Base-by-base conservation (phyloP, 306 rosid genomes). In the Cucumis melo region DNA sequence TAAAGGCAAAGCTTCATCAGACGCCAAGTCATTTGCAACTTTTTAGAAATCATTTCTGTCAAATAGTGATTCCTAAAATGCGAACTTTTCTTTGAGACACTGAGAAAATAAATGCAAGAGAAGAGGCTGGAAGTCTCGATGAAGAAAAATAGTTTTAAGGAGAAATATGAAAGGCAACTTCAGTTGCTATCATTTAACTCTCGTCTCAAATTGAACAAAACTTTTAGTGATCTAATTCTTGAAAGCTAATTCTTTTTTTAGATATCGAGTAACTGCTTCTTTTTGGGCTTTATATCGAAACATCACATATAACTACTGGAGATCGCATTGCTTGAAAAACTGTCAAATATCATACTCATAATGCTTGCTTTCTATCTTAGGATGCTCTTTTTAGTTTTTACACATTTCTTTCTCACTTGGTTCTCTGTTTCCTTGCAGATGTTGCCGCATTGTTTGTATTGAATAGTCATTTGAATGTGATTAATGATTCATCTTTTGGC, bases 401-500 rank as follows among this genome's bases (percentile, higher is more conserved):
- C 29, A 16, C 36, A 19, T 72, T 72, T 14, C 62, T 19, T 34
- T 39, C 53, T 60, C 23, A 44, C 73, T 76, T 15, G 32, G 75
- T 85, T 42, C 81, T 56, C 78, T 75, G 44, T 76, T 75, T 76
- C 57, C 80, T 81, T 82, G 87, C 91, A 93, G 98, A 84, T 81
- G 92, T 80, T 42, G 71, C 84, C 15, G 96, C 96, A 85, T 80
- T 91, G 83, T 82, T 93, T 79, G 83, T 91, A 80, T 79, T 76
- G 75, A 74, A 85, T 76, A 78, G 88, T 82, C 82, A 85, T 32
- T 78, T 39, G 10, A 91, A 88, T 81, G 85, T 87, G 83, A 81
- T 78, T 27, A 83, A 74, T 65, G 87, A 91, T 79, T 77, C 82
- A 59, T 70, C 88, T 51, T 86, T 80, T 59, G 91, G 92, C 8